A percentile compares a stretch with the other conserved stretches of the same genome.
These are phyloP conservation scores for Diutina rugosa DNA, from an alignment of 1,139 yeast genomes.

Conservation along the genomic window DNA sequence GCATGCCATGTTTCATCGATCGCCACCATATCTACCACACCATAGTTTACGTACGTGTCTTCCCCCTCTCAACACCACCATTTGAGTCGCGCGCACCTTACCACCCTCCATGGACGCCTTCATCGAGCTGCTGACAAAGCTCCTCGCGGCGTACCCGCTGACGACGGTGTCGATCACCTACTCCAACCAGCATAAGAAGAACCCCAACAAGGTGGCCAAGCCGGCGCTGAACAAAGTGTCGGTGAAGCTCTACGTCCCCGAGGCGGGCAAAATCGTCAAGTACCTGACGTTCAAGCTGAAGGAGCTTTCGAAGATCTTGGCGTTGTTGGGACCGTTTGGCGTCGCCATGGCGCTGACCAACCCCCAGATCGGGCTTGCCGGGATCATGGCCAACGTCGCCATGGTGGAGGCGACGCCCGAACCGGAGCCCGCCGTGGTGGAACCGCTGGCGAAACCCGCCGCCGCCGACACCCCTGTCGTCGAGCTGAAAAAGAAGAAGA, in stretches of 20 bases:
- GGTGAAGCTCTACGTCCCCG: slow-evolving; percentile 64
- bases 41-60: neutral
- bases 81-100: neutral
- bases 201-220: slow-evolving; percentile 10
- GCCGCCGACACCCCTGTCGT: neutral
- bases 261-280: slow-evolving; percentile 53
- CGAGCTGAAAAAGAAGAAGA: slow-evolving; percentile 1
- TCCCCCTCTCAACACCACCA: neutral
- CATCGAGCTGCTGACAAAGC: slow-evolving; percentile 2
- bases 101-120: neutral
- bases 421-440: neutral
- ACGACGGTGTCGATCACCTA: slow-evolving; percentile 2
- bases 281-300: slow-evolving; percentile 53
- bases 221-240: slow-evolving; percentile 27
- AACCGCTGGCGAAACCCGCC: neutral
- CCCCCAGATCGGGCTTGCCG: neutral
- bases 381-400: neutral
- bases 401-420: neutral
- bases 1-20: too few species aligned
- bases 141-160: neutral
- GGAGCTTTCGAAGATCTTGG: slow-evolving; percentile 66
- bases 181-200: slow-evolving; percentile 6
- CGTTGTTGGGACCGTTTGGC: slow-evolving; percentile 81
- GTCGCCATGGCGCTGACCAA: slow-evolving; percentile 20
- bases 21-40: too few species aligned